Conservation (phyloP, 495 filamentous ascomycete species). For the Neurospora sp. region DNA sequence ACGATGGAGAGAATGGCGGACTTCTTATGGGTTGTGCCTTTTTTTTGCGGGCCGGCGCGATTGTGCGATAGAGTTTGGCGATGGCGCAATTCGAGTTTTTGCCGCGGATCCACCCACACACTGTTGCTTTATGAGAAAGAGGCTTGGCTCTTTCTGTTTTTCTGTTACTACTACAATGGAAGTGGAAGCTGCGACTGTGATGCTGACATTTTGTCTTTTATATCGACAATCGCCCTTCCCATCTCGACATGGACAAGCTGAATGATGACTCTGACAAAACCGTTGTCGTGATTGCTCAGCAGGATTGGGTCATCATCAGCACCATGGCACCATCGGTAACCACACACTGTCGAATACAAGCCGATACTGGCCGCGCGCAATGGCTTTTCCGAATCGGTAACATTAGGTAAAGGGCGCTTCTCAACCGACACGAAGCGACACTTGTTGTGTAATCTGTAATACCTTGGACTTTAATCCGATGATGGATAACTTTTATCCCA, state of each 20-base stretch:
- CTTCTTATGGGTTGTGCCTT: not conserved
- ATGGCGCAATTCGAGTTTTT: conserved; percentile 13
- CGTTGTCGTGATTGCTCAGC: conserved; percentile 9
- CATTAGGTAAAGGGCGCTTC: not conserved
- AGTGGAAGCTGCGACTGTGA: not conserved
- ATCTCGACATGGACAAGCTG: not conserved
- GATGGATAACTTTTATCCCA: not conserved
- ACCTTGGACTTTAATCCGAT: not conserved
- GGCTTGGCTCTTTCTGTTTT: not conserved
- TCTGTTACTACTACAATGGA: not conserved
- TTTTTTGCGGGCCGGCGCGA: not conserved
- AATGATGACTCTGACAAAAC: not conserved
- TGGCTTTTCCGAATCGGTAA: not conserved
- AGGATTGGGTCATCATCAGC: not conserved
- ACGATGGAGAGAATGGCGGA: not conserved
- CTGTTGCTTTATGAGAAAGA: not conserved
- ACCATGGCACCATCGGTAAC: not conserved
- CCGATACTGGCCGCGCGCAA: not conserved
- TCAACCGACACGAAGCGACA: not conserved
- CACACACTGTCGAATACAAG: not conserved
- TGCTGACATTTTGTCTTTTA: not conserved
- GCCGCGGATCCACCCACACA: not conserved
- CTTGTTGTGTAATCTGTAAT: not conserved
- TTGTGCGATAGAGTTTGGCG: conserved; percentile 6
- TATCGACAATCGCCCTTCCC: not conserved